Evolutionary conservation across 169 alveolate species (phyloP), one percentile per base, ranked within the genome.

Genomic region (Theileria equi): DNA sequence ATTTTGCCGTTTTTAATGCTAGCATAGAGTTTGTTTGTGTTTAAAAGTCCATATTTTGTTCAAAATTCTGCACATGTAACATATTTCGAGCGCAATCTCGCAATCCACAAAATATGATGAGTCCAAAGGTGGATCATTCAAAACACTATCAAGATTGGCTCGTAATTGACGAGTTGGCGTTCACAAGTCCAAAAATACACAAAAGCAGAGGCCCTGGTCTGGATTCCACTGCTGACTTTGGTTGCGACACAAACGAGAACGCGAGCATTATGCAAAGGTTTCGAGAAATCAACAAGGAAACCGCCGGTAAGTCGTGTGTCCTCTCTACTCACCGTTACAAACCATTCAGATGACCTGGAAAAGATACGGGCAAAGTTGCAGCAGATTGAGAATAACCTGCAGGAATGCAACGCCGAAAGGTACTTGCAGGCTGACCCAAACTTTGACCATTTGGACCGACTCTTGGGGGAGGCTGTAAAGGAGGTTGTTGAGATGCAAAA

Each of bases 401-500:
- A 45, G 16, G 17, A 64, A 31, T 19, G 41, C 64, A 45, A 74
- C 29, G 45, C 48, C 35, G 54, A 74, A 23, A 35, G 60, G 17
- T 54, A 57, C 64, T 38, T 52, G 1, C 54, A 74, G 17, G 23
- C 31, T 3, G 26, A 32, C 19, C 40, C 72, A 48, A 21, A 43
- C 1, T 32, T 77, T 59, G 52, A 57, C 25, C 50, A 59, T 8
- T 44, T 77, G 6, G 86, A 77, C 70, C 59, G 48, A 17, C 64
- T 50, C 43, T 38, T 77, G 62, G 81, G 68, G 13, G 77, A 77
- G 48, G 86, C 86, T 4, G 68, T 66, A 25, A 66, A 53, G n/a
- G 81, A 77, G 17, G 86, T 68, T 26, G 76, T 28, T 7, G 80
- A 58, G 67, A 77, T 77, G 71, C 60, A 77, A 21, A 55, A 57